Conservation (phyloP, 495 filamentous ascomycete genomes). For the Penicillium flavigenum region DNA sequence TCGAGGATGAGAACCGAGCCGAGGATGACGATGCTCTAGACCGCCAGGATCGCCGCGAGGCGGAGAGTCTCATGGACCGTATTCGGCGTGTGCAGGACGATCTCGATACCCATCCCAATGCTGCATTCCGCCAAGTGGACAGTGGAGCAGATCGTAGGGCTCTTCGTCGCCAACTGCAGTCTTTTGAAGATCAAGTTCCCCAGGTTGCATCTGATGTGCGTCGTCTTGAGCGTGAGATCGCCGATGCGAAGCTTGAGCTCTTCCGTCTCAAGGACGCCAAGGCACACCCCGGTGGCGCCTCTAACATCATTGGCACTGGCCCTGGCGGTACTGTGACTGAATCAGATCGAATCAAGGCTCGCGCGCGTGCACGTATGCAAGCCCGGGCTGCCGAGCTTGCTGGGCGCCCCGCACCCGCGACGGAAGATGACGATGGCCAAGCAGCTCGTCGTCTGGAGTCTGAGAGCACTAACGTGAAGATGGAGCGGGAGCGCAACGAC, state of each 20-base stretch:
- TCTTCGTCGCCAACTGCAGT: conserved; percentile 84
- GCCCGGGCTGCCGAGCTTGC: conserved; percentile 90
- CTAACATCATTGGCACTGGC: conserved; percentile 88
- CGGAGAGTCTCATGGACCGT: conserved; percentile 89
- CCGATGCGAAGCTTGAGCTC: conserved; percentile 87
- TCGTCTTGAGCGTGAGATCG: conserved; percentile 85
- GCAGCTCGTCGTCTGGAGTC: conserved; percentile 80
- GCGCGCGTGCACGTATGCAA: conserved; percentile 97
- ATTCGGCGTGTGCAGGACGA: conserved; percentile 96
- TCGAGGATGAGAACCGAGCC: conserved; percentile 83
- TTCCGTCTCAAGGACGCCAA: conserved; percentile 94
- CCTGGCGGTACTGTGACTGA: conserved; percentile 91
- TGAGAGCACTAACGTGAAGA: conserved; percentile 75
- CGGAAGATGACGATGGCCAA: conserved; percentile 68
- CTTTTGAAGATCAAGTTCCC: conserved; percentile 83
- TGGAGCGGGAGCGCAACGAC: conserved; percentile 90
- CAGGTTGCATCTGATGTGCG: conserved; percentile 89
- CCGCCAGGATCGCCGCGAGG: conserved; percentile 84
- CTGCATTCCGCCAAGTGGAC: conserved; percentile 68
- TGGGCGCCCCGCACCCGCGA: conserved; percentile 65
- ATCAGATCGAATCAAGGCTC: conserved; percentile 88
- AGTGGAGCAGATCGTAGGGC: conserved; percentile 82
- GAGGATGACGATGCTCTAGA: conserved; percentile 94
- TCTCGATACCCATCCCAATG: conserved; percentile 87
- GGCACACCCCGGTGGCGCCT: conserved; percentile 77